A percentile compares a stretch with the other conserved stretches of the same genome.
These are phyloP conservation scores for Biscutella laevigata DNA, from an alignment of 441 rosid genomes.

Conservation along the genomic window DNA sequence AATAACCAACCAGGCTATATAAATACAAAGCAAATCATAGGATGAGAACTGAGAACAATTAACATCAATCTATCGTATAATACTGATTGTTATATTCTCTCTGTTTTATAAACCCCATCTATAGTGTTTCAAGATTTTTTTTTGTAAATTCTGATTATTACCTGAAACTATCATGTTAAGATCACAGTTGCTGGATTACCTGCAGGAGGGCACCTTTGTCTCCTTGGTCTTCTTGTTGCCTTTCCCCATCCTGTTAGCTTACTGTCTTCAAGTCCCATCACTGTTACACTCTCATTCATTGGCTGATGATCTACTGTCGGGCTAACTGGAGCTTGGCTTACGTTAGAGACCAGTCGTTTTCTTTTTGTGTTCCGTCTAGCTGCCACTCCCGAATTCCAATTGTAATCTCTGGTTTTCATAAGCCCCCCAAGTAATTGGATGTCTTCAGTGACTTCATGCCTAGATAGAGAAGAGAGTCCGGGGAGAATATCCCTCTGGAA, in stretches of 20 bases:
- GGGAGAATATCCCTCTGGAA: constrained; percentile 96
- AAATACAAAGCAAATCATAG: no score
- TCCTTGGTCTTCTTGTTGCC: constrained; percentile 86
- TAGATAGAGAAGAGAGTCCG: constrained; percentile 69
- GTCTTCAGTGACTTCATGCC: constrained; percentile 85
- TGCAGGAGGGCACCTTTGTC: constrained; percentile 75
- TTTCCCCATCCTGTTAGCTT: constrained; percentile 89
- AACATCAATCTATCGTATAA: constrained; percentile 6
- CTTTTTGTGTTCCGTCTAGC: constrained; percentile 17
- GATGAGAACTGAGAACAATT: no score
- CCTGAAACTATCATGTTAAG: constrained; percentile 36
- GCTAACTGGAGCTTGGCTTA: constrained; percentile 13
- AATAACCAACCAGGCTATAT: no score
- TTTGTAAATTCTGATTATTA: constrained; percentile 6
- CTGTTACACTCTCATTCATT: constrained; percentile 39
- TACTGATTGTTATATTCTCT: constrained; percentile 5
- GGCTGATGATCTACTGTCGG: constrained; percentile 18
- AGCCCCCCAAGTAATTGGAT: constrained; percentile 74
- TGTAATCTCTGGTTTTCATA: constrained; percentile 32
- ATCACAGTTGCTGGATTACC: constrained; percentile 56
- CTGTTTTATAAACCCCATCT: constrained; percentile 26
- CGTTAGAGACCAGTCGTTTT: constrained; percentile 15
- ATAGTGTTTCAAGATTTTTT: constrained; percentile 27
- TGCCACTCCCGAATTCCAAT: constrained; percentile 8
- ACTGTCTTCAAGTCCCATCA: constrained; percentile 51